A percentile compares a stretch with the other conserved stretches of the same genome.
Evolutionary conservation across 2,329 filamentous ascomycete genomes (phyloP).

Genomic region (Arthroderma sp.): DNA sequence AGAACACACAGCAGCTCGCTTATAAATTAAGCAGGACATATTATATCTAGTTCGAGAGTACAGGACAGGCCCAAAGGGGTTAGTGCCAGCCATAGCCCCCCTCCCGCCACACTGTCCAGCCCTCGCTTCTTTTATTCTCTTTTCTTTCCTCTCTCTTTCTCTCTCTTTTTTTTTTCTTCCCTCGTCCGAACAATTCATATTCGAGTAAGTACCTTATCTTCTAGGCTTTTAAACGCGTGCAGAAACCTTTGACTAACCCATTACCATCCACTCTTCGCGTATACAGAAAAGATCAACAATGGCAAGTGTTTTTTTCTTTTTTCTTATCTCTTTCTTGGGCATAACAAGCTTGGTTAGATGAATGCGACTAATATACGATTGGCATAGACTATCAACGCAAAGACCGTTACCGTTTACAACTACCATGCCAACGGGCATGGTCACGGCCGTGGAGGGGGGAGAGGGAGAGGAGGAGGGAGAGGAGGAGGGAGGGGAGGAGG

Average conservation of each 20-base stretch:
- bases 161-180: neutral
- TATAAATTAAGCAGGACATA: neutral
- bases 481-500: neutral
- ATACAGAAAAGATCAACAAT: too few relatives aligned
- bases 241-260: neutral
- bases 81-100: neutral
- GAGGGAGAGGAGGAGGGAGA: neutral
- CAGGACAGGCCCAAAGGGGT: neutral
- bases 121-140: neutral
- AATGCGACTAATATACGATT: neutral
- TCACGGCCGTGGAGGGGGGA: neutral
- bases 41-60: neutral
- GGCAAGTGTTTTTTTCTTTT: neutral
- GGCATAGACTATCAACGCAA: neutral
- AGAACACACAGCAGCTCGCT: neutral
- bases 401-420: neutral
- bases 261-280: neutral
- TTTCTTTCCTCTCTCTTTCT: neutral
- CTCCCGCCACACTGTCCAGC: neutral
- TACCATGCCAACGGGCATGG: neutral
- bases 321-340: neutral
- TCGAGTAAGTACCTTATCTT: neutral
- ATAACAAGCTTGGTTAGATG: neutral
- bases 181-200: neutral
- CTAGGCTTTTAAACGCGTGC: neutral